Conservation (phyloP, 768 basidiomycete species). For the Podaxis sp. region DNA sequence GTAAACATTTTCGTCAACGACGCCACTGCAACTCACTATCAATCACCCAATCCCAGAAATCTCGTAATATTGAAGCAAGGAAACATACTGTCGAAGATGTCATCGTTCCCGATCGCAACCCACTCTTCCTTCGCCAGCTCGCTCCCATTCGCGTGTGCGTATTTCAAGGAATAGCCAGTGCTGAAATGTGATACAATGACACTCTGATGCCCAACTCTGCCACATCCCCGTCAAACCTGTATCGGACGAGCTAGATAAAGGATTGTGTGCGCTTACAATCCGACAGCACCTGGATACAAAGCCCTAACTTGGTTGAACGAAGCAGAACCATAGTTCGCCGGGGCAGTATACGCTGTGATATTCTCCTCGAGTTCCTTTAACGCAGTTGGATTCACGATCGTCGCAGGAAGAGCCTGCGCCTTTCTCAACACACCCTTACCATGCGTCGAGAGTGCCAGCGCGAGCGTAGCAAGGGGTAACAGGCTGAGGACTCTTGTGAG, state of each 20-base stretch:
- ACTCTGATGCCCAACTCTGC: constrained; percentile 22
- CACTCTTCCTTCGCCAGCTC: constrained; percentile 16
- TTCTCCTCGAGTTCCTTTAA: constrained; percentile 22
- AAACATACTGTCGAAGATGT: constrained; percentile 26
- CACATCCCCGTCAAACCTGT: background rate
- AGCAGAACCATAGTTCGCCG: constrained; percentile 23
- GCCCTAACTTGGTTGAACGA: constrained; percentile 21
- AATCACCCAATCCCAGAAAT: background rate
- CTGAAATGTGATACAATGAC: constrained; percentile 27
- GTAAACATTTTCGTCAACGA: constrained; percentile 30
- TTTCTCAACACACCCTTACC: background rate
- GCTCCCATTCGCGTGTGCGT: constrained; percentile 24
- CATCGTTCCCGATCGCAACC: constrained; percentile 20
- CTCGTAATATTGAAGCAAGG: background rate
- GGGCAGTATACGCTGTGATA: constrained; percentile 21
- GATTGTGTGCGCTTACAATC: constrained; percentile 19
- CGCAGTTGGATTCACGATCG: constrained; percentile 9
- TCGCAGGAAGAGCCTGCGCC: background rate
- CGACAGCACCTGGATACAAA: constrained; percentile 26
- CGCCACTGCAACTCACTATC: constrained; percentile 20
- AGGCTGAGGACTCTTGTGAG: background rate
- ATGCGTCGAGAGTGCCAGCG: background rate
- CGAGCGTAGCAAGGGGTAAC: background rate
- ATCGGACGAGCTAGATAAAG: background rate
- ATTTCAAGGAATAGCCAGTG: constrained; percentile 21